A percentile compares a stretch with the other conserved stretches of the same genome.
Evolutionary conservation across 2,329 filamentous ascomycete species (phyloP).

Genomic region (Colletotrichum musicola): DNA sequence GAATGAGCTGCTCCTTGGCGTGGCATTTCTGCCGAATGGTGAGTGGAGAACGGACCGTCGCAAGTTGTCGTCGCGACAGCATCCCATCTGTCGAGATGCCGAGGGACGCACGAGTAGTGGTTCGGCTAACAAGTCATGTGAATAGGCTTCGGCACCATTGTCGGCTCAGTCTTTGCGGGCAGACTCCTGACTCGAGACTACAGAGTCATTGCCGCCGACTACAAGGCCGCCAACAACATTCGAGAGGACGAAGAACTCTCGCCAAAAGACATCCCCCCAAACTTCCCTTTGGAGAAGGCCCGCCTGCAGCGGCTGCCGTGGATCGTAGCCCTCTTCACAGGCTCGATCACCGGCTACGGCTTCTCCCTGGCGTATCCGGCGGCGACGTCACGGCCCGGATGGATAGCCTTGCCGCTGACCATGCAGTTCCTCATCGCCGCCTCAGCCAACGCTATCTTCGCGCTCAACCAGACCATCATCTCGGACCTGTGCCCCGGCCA

Average conservation of each 20-base stretch:
- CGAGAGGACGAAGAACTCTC: slow-evolving; percentile 45
- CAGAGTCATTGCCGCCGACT: slow-evolving; percentile 42
- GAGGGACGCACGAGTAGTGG: neutral
- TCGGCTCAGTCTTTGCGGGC: slow-evolving; percentile 55
- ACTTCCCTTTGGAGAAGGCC: slow-evolving; percentile 58
- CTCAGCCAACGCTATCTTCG: slow-evolving; percentile 52
- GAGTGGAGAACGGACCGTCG: neutral
- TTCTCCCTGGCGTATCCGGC: slow-evolving; percentile 44
- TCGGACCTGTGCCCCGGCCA: slow-evolving; percentile 48
- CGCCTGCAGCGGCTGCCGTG: slow-evolving; percentile 55
- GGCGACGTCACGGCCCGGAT: slow-evolving; percentile 39
- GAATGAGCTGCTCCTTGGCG: slow-evolving; percentile 43
- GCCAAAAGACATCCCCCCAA: slow-evolving; percentile 43
- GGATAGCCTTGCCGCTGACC: slow-evolving; percentile 44
- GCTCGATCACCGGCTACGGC: slow-evolving; percentile 55
- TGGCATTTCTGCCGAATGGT: slow-evolving; percentile 46
- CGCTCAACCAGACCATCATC: slow-evolving; percentile 50
- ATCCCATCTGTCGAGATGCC: neutral
- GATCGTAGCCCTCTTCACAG: slow-evolving; percentile 45
- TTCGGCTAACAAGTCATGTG: slow-evolving; percentile 15
- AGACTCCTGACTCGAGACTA: slow-evolving; percentile 55
- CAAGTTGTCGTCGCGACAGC: neutral
- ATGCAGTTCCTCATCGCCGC: slow-evolving; percentile 52
- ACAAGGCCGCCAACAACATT: slow-evolving; percentile 37
- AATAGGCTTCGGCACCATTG: slow-evolving; percentile 52